Base-by-base conservation (phyloP, 306 rosid genomes). In the Malus orientalis region DNA sequence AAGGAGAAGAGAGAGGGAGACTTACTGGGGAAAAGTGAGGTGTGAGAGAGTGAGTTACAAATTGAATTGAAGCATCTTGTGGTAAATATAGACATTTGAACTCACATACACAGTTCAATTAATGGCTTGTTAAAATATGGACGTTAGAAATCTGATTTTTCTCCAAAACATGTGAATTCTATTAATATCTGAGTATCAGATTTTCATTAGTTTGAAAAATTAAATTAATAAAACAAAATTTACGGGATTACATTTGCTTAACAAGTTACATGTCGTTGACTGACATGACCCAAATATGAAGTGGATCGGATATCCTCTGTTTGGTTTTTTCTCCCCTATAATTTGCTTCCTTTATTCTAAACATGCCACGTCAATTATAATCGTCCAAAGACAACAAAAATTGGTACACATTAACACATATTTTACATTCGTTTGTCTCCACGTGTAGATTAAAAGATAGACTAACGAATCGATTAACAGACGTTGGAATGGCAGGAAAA, bases 71-170 rank as follows among this genome's bases (percentile, higher is more conserved):
- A 71, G 64, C 32, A n/a, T 54, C n/a, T n/a, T 53, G 3, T 44
- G 69, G 23, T 20, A 69, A 12, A 44, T 38, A 36, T 76, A 18
- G 12, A 30, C 22, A 27, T 42, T 59, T 18, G 40, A 36, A 36
- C 40, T 36, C 40, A 6, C 40, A 36, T 36, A 6, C 38, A 1
- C 20, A 67, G 18, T 58, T 67, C 53, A 70, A 59, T 71, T 59
- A 55, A 55, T 11, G 32, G 36, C 69, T 68, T 11, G 45, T 49
- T 22, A 18, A 70, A 40, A 36, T 22, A 42, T 40, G 38, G 57
- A 78, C 73, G 71, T 53, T 78, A 53, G 11, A 32, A 71, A 36
- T 51, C 67, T 30, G 66, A 71, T 61, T 19, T 59, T 71, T 62
- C 51, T 71, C 73, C 73, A 36, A 25, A 71, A 71, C 59, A 63